Conservation (phyloP, 2,329 filamentous ascomycete genomes). For the Pestalotiopsis sp. region DNA sequence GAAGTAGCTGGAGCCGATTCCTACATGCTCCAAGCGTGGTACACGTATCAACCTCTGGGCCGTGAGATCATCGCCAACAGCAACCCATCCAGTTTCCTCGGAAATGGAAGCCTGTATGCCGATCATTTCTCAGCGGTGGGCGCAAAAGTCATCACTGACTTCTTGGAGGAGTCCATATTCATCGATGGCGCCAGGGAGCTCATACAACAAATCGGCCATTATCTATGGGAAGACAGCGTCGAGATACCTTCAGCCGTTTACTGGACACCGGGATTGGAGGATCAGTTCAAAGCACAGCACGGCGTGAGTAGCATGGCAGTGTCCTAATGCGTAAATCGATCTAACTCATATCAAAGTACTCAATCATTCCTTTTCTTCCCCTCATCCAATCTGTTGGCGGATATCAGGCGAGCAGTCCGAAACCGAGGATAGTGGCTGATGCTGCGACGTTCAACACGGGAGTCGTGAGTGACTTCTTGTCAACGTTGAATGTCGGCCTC, state of each 20-base stretch:
- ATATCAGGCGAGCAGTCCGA: background rate
- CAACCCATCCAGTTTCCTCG: background rate
- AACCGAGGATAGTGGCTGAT: background rate
- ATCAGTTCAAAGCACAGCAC: background rate
- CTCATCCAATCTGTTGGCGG: background rate
- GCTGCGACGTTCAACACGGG: background rate
- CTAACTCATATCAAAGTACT: background rate
- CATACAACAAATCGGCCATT: background rate
- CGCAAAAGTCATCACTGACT: background rate
- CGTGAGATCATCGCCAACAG: background rate
- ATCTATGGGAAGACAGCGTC: constrained; percentile 10
- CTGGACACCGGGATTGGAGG: background rate
- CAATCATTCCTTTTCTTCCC: background rate
- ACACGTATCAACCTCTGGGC: background rate
- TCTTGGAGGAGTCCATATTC: background rate
- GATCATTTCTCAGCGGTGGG: constrained; percentile 4
- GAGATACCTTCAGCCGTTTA: background rate
- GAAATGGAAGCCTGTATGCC: background rate
- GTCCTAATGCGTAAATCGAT: too few species aligned
- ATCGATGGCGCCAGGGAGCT: constrained; percentile 1
- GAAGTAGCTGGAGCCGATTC: background rate
- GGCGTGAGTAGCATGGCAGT: background rate
- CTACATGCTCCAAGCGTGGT: background rate
- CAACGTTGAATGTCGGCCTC: background rate
- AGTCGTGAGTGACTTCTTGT: background rate